phyloP scores from a whole-genome alignment of 2,329 filamentous ascomycete genomes.

The Pezicula carpinea region DNA sequence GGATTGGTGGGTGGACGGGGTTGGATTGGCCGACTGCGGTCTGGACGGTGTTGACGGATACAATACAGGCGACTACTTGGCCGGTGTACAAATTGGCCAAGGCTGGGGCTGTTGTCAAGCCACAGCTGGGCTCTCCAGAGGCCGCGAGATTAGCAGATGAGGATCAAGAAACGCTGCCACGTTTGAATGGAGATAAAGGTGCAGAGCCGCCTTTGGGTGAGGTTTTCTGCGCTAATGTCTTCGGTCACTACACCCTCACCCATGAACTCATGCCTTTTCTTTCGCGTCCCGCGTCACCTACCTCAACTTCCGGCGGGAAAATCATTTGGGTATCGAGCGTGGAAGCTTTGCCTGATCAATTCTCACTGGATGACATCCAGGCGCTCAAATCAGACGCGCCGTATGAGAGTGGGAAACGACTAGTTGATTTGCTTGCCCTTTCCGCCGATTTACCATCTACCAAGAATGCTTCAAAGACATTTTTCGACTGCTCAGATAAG shows the following conservation, averaged over 20 bases:
- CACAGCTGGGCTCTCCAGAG: slow-evolving; percentile 37
- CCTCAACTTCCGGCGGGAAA: slow-evolving; percentile 21
- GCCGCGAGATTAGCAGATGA: slow-evolving; percentile 6
- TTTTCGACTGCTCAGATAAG: slow-evolving; percentile 40
- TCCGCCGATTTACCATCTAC: slow-evolving; percentile 65
- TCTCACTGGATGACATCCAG: slow-evolving; percentile 71
- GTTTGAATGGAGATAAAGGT: slow-evolving; percentile 10
- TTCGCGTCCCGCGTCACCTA: slow-evolving; percentile 20
- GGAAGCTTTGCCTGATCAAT: slow-evolving; percentile 52
- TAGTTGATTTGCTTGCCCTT: slow-evolving; percentile 80
- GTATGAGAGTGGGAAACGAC: slow-evolving; percentile 83
- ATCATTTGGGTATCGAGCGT: slow-evolving; percentile 87
- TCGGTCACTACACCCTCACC: slow-evolving; percentile 87
- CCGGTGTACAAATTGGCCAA: slow-evolving; percentile 68
- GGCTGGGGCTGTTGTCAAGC: slow-evolving; percentile 47
- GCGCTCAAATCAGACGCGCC: slow-evolving; percentile 54
- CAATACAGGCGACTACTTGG: slow-evolving; percentile 67
- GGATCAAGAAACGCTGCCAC: slow-evolving; percentile 22
- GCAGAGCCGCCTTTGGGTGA: slow-evolving; percentile 64
- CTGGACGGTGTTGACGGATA: slow-evolving; percentile 49
- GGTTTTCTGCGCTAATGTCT: slow-evolving; percentile 88
- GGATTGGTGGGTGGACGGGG: slow-evolving; percentile 82
- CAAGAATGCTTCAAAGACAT: slow-evolving; percentile 49
- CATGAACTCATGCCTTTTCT: slow-evolving; percentile 78
- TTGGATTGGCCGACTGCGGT: slow-evolving; percentile 63